Evolutionary conservation across 768 basidiomycete species (phyloP).

Genomic region (Boletellus sp.): DNA sequence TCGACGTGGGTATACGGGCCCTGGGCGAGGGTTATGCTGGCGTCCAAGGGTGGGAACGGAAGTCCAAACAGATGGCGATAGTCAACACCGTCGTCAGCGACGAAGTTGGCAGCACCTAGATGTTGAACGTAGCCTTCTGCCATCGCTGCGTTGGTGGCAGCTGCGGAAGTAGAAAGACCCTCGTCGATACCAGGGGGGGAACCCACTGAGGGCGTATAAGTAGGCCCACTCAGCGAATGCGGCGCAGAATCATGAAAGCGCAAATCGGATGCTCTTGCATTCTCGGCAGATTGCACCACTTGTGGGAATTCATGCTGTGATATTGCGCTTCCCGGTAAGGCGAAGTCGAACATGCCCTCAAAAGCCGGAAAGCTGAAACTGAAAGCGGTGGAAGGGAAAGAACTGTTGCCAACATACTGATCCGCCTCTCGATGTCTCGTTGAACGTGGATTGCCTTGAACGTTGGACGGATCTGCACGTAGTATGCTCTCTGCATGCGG

Average conservation of each 20-base stretch:
- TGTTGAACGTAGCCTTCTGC: conserved; percentile 67
- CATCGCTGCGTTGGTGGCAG: conserved; percentile 62
- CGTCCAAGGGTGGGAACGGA: conserved; percentile 55
- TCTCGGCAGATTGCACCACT: conserved; percentile 29
- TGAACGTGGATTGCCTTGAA: conserved; percentile 36
- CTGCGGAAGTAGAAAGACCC: conserved; percentile 48
- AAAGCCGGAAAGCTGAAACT: conserved; percentile 70
- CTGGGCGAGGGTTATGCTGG: conserved; percentile 37
- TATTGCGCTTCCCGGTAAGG: conserved; percentile 31
- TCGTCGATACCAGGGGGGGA: conserved; percentile 37
- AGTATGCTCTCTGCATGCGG: conserved; percentile 77
- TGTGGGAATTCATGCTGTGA: conserved; percentile 36
- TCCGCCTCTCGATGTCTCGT: conserved; percentile 36
- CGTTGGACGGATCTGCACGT: conserved; percentile 68
- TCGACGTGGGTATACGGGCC: conserved; percentile 78
- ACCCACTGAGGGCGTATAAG: conserved; percentile 36
- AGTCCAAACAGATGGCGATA: conserved; percentile 64
- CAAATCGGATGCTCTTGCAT: conserved; percentile 27
- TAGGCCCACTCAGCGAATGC: conserved; percentile 27
- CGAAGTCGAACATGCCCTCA: conserved; percentile 59
- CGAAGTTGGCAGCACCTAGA: conserved; percentile 48
- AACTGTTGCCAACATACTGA: conserved; percentile 38
- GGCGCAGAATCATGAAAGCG: conserved; percentile 31
- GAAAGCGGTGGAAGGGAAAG: conserved; percentile 68
- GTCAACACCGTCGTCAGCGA: conserved; percentile 58